phyloP scores from a whole-genome alignment of 169 alveolate genomes.

The Babesia sp. region DNA sequence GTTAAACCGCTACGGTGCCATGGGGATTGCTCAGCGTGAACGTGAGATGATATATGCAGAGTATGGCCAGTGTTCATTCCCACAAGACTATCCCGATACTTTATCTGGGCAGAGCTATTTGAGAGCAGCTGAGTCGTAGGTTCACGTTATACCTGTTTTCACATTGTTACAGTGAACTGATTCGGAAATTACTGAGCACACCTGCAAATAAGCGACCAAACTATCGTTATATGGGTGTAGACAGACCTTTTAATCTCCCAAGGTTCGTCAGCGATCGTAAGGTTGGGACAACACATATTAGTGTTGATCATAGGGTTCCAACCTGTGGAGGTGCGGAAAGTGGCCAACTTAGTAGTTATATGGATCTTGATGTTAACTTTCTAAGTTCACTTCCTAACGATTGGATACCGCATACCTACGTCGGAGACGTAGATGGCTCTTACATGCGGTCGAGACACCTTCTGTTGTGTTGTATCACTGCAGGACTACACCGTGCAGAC shows the following conservation, averaged over 20 bases:
- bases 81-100: conserved; percentile 70
- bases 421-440: conserved; percentile 1
- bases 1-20: conserved; percentile 51
- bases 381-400: background rate
- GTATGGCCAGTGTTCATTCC: conserved; percentile 37
- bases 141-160: background rate
- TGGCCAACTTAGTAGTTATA: background rate
- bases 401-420: conserved; percentile 9
- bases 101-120: conserved; percentile 35
- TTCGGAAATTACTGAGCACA: conserved; percentile 15
- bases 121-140: conserved; percentile 25
- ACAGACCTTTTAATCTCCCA: conserved; percentile 42
- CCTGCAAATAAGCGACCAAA: conserved; percentile 61
- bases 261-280: conserved; percentile 1
- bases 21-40: conserved; percentile 55
- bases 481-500: conserved; percentile 12
- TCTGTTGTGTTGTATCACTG: conserved; percentile 20
- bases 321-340: background rate
- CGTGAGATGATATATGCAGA: conserved; percentile 40
- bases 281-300: background rate
- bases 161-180: conserved; percentile 4
- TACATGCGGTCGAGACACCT: conserved; percentile 19
- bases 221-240: conserved; percentile 52
- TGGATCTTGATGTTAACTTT: background rate
- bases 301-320: background rate